Evolutionary conservation across 805 yeast species (phyloP).

Genomic region (Candida piceae): DNA sequence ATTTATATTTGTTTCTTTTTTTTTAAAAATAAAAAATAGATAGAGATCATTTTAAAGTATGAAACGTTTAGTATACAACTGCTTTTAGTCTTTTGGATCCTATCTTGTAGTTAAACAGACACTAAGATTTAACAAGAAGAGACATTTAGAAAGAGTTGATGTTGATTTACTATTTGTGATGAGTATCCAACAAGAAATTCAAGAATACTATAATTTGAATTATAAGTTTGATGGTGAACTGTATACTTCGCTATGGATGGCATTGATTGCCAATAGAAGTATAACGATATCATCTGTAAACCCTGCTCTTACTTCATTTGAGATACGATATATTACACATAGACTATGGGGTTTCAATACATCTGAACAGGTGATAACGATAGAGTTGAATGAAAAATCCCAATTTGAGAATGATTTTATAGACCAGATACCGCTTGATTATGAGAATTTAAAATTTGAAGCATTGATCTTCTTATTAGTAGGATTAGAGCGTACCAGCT

Average conservation of each 20-base stretch:
- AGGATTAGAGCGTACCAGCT: constrained; percentile 2
- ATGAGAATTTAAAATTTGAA: constrained; percentile 2
- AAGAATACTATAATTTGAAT: not conserved
- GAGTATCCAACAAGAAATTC: constrained; percentile 1
- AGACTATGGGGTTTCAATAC: constrained; percentile 11
- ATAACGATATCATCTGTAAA: constrained; percentile 22
- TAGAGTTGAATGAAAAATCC: constrained; percentile 4
- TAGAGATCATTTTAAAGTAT: too few species aligned
- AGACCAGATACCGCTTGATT: constrained; percentile 1
- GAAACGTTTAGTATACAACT: too few species aligned
- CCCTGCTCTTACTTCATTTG: constrained; percentile 9
- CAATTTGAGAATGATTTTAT: constrained; percentile 5
- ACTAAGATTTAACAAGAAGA: too few species aligned
- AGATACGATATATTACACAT: constrained; percentile 9
- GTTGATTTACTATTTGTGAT: too few species aligned
- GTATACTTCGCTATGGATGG: constrained; percentile 18
- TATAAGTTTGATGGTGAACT: constrained; percentile 15
- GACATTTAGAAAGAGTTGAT: too few species aligned
- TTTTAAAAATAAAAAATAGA: too few species aligned
- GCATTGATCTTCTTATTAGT: constrained; percentile 4
- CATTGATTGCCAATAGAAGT: constrained; percentile 24
- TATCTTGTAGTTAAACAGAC: too few species aligned
- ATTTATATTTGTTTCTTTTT: too few species aligned
- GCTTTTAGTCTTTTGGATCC: too few species aligned
- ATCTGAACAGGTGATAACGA: not conserved